These are phyloP conservation scores for Tuber magnatum DNA, from an alignment of 495 filamentous ascomycete species.

Conservation along the genomic window DNA sequence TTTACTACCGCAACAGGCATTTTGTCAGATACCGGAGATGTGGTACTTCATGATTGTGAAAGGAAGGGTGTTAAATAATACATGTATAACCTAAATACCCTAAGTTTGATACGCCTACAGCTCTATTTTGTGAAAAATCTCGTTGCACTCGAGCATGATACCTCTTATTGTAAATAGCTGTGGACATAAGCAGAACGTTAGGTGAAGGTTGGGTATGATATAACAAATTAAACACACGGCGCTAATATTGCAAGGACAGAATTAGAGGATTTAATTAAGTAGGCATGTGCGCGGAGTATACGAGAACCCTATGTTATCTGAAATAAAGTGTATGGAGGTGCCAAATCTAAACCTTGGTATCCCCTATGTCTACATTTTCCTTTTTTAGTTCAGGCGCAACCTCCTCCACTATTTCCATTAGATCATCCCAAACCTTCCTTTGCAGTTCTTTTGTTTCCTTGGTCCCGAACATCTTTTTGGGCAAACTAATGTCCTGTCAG, in stretches of 20 bases:
- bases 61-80: not conserved
- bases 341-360: not conserved
- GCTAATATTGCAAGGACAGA: not conserved
- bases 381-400: not conserved
- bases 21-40: not conserved
- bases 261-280: not conserved
- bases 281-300: not conserved
- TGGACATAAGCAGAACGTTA: not conserved
- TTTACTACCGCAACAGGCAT: not conserved
- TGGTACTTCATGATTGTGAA: not conserved
- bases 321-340: not conserved
- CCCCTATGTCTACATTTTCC: not conserved
- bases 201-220: not conserved
- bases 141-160: not conserved
- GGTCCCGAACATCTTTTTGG: constrained; percentile 39
- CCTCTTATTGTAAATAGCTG: not conserved
- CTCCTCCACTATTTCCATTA: constrained; percentile 47
- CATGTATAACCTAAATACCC: not conserved
- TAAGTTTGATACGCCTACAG: not conserved
- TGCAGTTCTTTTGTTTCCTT: constrained; percentile 45
- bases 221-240: not conserved
- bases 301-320: not conserved
- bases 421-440: constrained; percentile 51
- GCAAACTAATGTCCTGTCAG: not conserved
- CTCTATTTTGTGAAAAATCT: not conserved